Evolutionary conservation across 78 protist genomes (phyloP).

Genomic region (Guillardia theta): DNA sequence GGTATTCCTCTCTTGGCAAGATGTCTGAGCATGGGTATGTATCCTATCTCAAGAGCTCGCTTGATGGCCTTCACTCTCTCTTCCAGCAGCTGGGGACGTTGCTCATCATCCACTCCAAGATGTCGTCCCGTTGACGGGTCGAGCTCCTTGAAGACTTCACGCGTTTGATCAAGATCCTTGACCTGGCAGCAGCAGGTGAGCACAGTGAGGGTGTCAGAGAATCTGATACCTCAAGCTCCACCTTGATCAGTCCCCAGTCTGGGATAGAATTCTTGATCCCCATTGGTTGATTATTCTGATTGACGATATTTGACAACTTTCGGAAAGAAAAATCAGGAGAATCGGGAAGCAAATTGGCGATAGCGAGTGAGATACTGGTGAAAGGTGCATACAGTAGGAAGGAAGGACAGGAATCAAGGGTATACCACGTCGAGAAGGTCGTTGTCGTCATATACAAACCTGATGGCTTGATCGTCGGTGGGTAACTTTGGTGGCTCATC

Average conservation of each 20-base stretch:
- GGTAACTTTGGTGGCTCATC: background rate
- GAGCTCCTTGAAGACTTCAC: background rate
- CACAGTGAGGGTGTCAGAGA: background rate
- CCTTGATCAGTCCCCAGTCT: background rate
- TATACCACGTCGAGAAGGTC: slow-evolving; percentile 6
- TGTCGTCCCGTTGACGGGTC: background rate
- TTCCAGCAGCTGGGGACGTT: background rate
- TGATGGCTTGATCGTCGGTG: background rate
- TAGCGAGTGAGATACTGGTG: too few relatives aligned
- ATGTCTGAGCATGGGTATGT: background rate
- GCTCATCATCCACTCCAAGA: background rate
- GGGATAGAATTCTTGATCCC: background rate
- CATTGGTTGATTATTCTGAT: background rate
- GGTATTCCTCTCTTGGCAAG: background rate
- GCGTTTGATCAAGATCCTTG: background rate
- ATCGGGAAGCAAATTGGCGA: too few relatives aligned
- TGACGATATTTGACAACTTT: too few relatives aligned
- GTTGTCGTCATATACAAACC: slow-evolving; percentile 39
- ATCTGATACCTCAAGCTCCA: background rate
- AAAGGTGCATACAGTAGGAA: too few relatives aligned
- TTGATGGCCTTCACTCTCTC: background rate
- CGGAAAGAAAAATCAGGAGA: too few relatives aligned
- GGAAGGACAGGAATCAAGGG: too few relatives aligned
- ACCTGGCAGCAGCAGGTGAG: background rate
- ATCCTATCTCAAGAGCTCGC: slow-evolving; percentile 15